Evolutionary conservation across 1,139 yeast species (phyloP), one percentile per base, ranked within the genome.

Genomic region (Yamadazyma kanchanaburiensis): DNA sequence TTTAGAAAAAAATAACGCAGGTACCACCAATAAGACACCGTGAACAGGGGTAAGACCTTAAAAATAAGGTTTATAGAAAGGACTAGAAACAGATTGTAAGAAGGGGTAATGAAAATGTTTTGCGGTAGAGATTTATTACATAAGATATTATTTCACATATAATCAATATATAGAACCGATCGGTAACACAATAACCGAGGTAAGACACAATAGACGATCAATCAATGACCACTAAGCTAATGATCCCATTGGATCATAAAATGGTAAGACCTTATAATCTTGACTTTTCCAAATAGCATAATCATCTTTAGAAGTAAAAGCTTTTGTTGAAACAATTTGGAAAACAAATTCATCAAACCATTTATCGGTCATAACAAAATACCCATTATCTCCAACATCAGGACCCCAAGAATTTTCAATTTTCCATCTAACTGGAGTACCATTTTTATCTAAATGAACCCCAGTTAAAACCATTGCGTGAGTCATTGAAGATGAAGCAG

Each of bases 381-480:
- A 78, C 10, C 95, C 94, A 46, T 81, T 80, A 31, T 70, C 70
- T 38, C 95, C 95, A 6, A 71, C 66, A 25, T 72, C 83, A 32
- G 74, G 71, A 39, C 94, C 94, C 95, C 95, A 85, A 3, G 94
- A 82, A 61, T 85, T 85, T 53, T 85, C 89, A 31, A 86, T 87
- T 53, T 81, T 76, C 78, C 89, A 85, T 51, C 94, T 73, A 9
- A 77, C 60, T 7, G 94, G 91, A 32, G 64, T 58, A 11, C 46
- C 46, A 14, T 51, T 49, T 12, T 56, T 41, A 35, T 66, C 62
- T 30, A 67, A 48, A 54, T 84, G 89, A 27, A 82, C 91, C 11
- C 79, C 85, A 17, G 81, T 75, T 44, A 86, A 74, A 12, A 79
- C 71, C 95, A 86, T 85, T 22, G 95, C 95, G 48, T 85, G 95